Evolutionary conservation across 2,329 filamentous ascomycete species (phyloP).

Genomic region (Colletotrichum ledebouriae): DNA sequence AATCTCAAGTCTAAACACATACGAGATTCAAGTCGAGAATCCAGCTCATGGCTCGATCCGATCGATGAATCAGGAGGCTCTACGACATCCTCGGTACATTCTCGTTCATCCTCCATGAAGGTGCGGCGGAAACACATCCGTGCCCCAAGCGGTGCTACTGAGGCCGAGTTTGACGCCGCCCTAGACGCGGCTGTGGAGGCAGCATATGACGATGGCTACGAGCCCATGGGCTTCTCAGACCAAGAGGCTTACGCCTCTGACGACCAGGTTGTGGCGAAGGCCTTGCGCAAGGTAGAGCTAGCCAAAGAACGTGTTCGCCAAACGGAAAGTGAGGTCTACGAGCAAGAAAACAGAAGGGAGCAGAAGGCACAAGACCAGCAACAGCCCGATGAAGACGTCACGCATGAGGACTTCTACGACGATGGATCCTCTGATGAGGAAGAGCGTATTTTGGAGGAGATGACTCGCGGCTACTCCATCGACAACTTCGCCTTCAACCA

Average conservation of each 20-base stretch:
- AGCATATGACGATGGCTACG: constrained; percentile 92
- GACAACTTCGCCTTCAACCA: constrained; percentile 72
- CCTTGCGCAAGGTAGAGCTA: constrained; percentile 76
- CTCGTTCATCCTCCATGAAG: constrained; percentile 79
- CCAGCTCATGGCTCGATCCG: constrained; percentile 93
- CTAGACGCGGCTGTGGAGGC: constrained; percentile 96
- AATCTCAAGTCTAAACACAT: constrained; percentile 55
- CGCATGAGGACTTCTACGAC: constrained; percentile 68
- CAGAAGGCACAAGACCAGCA: constrained; percentile 46
- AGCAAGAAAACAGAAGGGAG: constrained; percentile 47
- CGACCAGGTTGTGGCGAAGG: constrained; percentile 61
- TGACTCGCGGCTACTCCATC: constrained; percentile 85
- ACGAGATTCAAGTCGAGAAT: constrained; percentile 79
- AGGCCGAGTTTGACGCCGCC: constrained; percentile 93
- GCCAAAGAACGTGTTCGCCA: constrained; percentile 82
- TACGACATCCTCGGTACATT: constrained; percentile 80
- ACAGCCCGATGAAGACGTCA: constrained; percentile 60
- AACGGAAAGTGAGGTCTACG: constrained; percentile 78
- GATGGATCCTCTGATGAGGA: constrained; percentile 78
- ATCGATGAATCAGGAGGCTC: constrained; percentile 92
- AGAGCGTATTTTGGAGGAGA: constrained; percentile 85
- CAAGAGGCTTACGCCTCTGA: constrained; percentile 27
- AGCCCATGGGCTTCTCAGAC: constrained; percentile 70
- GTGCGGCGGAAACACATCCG: constrained; percentile 79
- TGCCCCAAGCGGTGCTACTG: constrained; percentile 77